Conservation (phyloP, 2,329 filamentous ascomycete genomes). For the Botrytis pseudocinerea region DNA sequence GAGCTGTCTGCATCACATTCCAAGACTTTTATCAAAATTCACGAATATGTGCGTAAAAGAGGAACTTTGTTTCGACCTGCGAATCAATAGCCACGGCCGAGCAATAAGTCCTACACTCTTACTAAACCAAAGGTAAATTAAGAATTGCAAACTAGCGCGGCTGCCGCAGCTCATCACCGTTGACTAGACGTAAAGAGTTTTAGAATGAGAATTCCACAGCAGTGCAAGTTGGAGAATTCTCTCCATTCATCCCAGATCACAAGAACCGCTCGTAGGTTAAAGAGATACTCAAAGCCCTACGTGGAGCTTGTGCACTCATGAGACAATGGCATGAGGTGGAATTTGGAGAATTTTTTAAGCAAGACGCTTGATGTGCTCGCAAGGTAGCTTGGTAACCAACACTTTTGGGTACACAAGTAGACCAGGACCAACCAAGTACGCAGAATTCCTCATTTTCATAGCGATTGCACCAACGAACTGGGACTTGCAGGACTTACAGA, state of each 20-base stretch:
- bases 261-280: neutral
- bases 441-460: neutral
- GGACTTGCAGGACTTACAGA: neutral
- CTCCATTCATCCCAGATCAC: neutral
- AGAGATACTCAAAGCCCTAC: neutral
- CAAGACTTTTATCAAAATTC: neutral
- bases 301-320: too few relatives aligned
- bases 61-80: neutral
- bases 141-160: neutral
- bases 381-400: neutral
- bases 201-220: neutral
- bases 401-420: neutral
- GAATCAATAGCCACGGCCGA: neutral
- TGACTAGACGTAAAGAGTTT: neutral
- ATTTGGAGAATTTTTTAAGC: too few relatives aligned
- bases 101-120: neutral
- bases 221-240: neutral
- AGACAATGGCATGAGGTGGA: neutral
- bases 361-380: neutral
- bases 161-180: neutral
- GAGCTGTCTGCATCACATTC: neutral
- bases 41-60: neutral
- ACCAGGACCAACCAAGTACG: neutral
- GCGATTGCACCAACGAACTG: neutral
- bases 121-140: neutral